Conservation (phyloP, 164 flowering plant species). For the Vitis rupestris region DNA sequence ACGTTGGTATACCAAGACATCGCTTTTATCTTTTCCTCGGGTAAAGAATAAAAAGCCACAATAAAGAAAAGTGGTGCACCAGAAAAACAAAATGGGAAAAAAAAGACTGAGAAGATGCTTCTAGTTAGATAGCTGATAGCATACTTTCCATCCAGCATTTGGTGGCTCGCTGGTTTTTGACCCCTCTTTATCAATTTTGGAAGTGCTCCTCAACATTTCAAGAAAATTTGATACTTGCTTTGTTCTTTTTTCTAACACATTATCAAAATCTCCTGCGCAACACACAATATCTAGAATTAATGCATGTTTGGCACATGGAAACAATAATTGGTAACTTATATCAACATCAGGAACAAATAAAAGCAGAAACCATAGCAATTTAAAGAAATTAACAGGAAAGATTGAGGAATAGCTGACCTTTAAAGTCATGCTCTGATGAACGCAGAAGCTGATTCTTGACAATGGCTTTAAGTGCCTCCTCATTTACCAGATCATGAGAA, state of each 20-base stretch:
- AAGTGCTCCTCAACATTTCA: conserved; percentile 69
- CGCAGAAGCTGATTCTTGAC: conserved; percentile 57
- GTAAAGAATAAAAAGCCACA: neutral
- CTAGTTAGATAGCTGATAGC: conserved; percentile 7
- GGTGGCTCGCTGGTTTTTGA: conserved; percentile 26
- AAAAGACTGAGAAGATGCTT: neutral
- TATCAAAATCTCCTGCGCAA: conserved; percentile 39
- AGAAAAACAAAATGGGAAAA: neutral
- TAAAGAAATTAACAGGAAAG: conserved; percentile 1
- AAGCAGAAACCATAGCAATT: neutral
- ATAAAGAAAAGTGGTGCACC: neutral
- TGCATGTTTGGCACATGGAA: neutral
- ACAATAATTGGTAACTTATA: neutral
- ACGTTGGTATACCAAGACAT: too few species aligned
- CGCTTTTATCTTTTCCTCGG: neutral
- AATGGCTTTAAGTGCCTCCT: conserved; percentile 46
- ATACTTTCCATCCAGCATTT: conserved; percentile 75
- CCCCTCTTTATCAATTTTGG: conserved; percentile 27
- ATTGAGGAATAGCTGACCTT: conserved; percentile 36
- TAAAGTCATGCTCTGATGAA: conserved; percentile 32
- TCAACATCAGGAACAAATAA: neutral
- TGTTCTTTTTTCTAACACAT: conserved; percentile 38
- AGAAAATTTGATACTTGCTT: conserved; percentile 50
- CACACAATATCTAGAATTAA: neutral
- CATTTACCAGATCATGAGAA: conserved; percentile 49